These are phyloP conservation scores for Euphorbia celastroides DNA, from an alignment of 441 rosid species.

Conservation along the genomic window DNA sequence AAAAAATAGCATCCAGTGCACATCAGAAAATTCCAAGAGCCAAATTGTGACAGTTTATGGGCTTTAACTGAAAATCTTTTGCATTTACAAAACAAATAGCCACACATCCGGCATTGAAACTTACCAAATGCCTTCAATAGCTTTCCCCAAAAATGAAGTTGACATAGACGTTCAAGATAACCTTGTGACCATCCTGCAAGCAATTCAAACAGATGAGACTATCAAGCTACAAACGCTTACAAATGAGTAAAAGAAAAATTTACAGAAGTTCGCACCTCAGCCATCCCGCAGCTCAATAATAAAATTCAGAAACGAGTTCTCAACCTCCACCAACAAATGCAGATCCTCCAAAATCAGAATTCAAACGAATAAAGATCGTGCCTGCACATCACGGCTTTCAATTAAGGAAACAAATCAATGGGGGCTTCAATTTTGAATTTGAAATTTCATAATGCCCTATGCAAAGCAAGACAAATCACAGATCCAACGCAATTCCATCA, in stretches of 20 bases:
- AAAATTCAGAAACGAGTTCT: conserved; percentile 3
- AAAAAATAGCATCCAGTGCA: neutral
- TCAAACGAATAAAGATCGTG: neutral
- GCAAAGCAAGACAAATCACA: neutral
- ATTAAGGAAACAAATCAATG: neutral
- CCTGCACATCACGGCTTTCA: conserved; percentile 1
- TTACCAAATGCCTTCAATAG: conserved; percentile 87
- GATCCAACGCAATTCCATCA: conserved; percentile 3
- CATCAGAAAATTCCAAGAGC: neutral
- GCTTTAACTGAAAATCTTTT: neutral
- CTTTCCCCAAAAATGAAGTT: conserved; percentile 65
- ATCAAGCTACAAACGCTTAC: neutral
- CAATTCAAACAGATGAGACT: conserved; percentile 10
- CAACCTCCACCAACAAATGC: conserved; percentile 10
- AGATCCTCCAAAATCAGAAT: conserved; percentile 13
- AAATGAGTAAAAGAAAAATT: neutral
- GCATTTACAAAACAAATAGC: neutral
- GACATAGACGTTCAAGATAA: conserved; percentile 80
- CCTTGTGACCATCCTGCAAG: conserved; percentile 71
- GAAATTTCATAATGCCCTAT: neutral
- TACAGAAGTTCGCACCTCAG: conserved; percentile 45
- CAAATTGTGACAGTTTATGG: neutral
- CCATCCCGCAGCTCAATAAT: conserved; percentile 30
- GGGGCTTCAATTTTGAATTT: neutral
- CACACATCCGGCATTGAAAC: conserved; percentile 16